Conservation (phyloP, 495 filamentous ascomycete genomes). For the Glonium stellatum region DNA sequence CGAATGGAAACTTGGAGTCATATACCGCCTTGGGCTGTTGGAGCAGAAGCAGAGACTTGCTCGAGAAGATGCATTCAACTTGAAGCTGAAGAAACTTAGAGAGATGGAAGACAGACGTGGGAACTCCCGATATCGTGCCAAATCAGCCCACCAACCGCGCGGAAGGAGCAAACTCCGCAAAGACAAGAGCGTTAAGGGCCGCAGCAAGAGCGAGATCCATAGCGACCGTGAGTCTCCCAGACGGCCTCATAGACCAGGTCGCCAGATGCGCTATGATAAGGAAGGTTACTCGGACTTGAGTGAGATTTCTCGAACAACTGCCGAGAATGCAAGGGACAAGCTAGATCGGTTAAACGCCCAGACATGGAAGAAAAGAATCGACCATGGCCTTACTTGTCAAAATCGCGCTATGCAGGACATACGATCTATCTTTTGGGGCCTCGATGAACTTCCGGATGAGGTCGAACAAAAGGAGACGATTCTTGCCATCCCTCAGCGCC, state of each 20-base stretch:
- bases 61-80: conserved; percentile 77
- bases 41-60: conserved; percentile 86
- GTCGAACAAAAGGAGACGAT: conserved; percentile 77
- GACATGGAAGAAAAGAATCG: conserved; percentile 90
- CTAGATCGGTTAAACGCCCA: conserved; percentile 76
- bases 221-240: conserved; percentile 42
- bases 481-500: conserved; percentile 78
- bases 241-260: conserved; percentile 37
- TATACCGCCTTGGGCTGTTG: conserved; percentile 78
- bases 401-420: conserved; percentile 70
- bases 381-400: conserved; percentile 61
- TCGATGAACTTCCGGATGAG: conserved; percentile 73
- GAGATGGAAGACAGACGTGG: conserved; percentile 51
- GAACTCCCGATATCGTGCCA: conserved; percentile 47
- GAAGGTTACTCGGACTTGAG: conserved; percentile 65
- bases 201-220: conserved; percentile 26
- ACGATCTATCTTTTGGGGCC: conserved; percentile 71
- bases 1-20: conserved; percentile 91
- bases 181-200: conserved; percentile 18
- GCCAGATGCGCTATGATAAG: conserved; percentile 68
- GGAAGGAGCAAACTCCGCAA: conserved; percentile 24
- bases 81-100: conserved; percentile 78
- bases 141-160: conserved; percentile 39
- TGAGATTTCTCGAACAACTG: conserved; percentile 59
- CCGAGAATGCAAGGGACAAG: conserved; percentile 64